Evolutionary conservation across 768 basidiomycete species (phyloP).

Genomic region (Boletus speciosus): DNA sequence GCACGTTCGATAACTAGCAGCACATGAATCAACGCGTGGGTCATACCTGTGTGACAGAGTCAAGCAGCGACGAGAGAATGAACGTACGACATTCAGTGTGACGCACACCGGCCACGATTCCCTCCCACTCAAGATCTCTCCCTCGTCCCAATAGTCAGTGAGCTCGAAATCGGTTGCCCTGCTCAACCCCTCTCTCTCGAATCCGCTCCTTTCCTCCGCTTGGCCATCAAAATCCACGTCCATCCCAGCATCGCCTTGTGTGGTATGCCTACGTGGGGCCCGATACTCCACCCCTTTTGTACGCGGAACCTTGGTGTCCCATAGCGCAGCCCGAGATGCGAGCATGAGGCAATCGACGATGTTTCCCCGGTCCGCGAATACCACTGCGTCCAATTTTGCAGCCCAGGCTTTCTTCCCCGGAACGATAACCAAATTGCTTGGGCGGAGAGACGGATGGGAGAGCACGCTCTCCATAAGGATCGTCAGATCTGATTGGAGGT

Average conservation of each 20-base stretch:
- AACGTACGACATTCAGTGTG: slow-evolving; percentile 71
- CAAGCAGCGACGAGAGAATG: background rate
- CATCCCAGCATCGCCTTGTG: slow-evolving; percentile 41
- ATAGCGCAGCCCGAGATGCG: slow-evolving; percentile 73
- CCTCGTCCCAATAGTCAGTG: slow-evolving; percentile 85
- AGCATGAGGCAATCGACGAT: slow-evolving; percentile 75
- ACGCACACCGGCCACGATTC: slow-evolving; percentile 73
- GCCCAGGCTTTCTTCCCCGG: slow-evolving; percentile 68
- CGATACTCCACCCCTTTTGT: slow-evolving; percentile 72
- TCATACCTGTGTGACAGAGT: background rate
- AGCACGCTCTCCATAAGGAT: slow-evolving; percentile 60
- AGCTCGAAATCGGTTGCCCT: slow-evolving; percentile 80
- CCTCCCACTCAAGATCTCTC: slow-evolving; percentile 58
- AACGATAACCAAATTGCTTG: slow-evolving; percentile 59
- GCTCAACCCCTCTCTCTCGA: slow-evolving; percentile 49
- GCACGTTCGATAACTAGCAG: slow-evolving; percentile 49
- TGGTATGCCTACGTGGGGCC: slow-evolving; percentile 33
- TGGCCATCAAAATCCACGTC: slow-evolving; percentile 45
- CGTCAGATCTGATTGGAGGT: slow-evolving; percentile 72
- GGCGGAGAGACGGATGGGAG: slow-evolving; percentile 62
- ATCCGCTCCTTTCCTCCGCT: slow-evolving; percentile 40
- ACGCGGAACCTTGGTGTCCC: slow-evolving; percentile 75
- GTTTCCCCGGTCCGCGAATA: slow-evolving; percentile 74
- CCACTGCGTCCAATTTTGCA: slow-evolving; percentile 69
- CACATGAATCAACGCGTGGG: background rate